phyloP scores from a whole-genome alignment of 352 stramenopile species.

The Pythium brachiatum region DNA sequence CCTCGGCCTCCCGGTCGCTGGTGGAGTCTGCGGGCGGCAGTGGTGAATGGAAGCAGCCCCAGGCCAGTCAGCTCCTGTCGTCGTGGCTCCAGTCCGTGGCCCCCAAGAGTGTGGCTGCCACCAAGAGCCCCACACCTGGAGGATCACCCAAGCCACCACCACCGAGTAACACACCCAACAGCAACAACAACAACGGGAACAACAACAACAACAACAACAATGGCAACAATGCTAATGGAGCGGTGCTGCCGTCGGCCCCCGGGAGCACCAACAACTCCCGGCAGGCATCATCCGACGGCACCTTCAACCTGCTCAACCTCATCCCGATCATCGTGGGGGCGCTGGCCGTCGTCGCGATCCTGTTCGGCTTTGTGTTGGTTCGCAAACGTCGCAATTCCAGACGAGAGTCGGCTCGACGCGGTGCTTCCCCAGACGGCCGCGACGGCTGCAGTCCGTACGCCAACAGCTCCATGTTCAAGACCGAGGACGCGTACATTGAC shows the following conservation, averaged over 20 bases:
- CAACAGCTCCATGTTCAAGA: constrained; percentile 19
- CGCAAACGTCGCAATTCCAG: constrained; percentile 20
- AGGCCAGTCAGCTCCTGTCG: constrained; percentile 18
- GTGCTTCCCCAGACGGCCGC: not conserved
- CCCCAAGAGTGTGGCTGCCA: constrained; percentile 8
- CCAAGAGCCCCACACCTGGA: not conserved
- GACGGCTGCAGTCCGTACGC: constrained; percentile 21
- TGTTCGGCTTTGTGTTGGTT: constrained; percentile 23
- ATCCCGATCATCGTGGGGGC: constrained; percentile 25
- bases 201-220: not conserved
- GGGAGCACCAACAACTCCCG: not conserved
- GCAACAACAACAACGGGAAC: not conserved
- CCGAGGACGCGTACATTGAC: constrained; percentile 22
- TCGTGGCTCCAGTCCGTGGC: constrained; percentile 27
- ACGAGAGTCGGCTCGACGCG: not conserved
- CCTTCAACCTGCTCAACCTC: constrained; percentile 23
- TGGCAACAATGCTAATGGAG: not conserved
- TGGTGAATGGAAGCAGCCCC: constrained; percentile 15
- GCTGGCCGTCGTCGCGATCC: constrained; percentile 13
- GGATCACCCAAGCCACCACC: not conserved
- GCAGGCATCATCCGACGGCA: not conserved
- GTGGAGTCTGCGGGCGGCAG: not conserved
- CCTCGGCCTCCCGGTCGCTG: constrained; percentile 9
- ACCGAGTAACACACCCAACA: not conserved
- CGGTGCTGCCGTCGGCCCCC: not conserved